Evolutionary conservation across 2,329 filamentous ascomycete species (phyloP).

Genomic region (Alternaria solani): DNA sequence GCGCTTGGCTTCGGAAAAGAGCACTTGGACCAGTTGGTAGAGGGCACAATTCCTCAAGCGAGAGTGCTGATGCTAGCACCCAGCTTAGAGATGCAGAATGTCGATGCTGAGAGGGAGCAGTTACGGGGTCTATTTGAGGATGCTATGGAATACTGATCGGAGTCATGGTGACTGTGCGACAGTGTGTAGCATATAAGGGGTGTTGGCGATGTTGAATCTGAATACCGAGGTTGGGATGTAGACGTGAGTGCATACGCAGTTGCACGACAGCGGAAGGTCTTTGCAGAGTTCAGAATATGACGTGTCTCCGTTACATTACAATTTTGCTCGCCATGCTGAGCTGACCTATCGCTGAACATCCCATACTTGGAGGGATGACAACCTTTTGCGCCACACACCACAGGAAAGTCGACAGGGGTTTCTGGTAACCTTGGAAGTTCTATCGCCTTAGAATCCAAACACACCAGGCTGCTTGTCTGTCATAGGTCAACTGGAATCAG

Average conservation of each 20-base stretch:
- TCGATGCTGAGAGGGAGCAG: conserved; percentile 60
- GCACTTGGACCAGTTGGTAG: conserved; percentile 84
- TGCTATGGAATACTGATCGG: not conserved
- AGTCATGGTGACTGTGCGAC: not conserved
- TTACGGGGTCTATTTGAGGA: conserved; percentile 58
- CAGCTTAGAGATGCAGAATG: conserved; percentile 64
- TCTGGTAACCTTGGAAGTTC: not conserved
- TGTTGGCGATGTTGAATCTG: not conserved
- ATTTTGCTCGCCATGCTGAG: not conserved
- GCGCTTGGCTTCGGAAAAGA: conserved; percentile 78
- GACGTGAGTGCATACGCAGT: not conserved
- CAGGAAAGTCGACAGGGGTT: not conserved
- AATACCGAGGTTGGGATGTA: not conserved
- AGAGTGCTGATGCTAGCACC: conserved; percentile 92
- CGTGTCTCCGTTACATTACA: not conserved
- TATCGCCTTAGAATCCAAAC: not conserved
- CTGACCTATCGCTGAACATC: not conserved
- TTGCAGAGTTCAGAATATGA: not conserved
- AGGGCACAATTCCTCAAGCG: conserved; percentile 92
- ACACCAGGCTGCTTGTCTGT: not conserved
- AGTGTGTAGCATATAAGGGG: not conserved
- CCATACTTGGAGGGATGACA: not conserved
- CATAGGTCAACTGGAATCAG: not conserved
- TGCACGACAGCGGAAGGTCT: not conserved
- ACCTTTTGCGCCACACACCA: not conserved